Evolutionary conservation across 257 asterid genomes (phyloP).

Genomic region (Phtheirospermum japonicum): DNA sequence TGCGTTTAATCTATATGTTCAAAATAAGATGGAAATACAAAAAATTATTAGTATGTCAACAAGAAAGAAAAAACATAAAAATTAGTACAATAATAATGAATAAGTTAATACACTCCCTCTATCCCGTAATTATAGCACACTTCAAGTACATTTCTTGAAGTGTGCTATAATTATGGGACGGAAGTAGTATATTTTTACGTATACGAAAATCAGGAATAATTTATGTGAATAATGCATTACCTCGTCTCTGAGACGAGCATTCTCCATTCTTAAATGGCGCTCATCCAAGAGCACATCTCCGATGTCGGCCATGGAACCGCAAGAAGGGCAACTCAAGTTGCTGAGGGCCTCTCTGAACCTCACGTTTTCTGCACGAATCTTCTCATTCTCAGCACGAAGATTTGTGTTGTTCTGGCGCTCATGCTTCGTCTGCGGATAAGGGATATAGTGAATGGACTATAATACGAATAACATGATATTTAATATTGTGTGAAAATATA

Average conservation of each 20-base stretch:
- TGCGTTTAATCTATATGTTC: slow-evolving; percentile 30
- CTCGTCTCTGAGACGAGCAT: slow-evolving; percentile 46
- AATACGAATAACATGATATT: neutral
- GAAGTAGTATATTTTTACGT: neutral
- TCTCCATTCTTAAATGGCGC: slow-evolving; percentile 42
- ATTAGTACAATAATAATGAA: too few relatives aligned
- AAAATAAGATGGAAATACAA: neutral
- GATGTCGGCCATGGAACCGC: slow-evolving; percentile 45
- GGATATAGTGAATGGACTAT: neutral
- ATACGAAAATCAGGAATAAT: neutral
- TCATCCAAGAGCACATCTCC: slow-evolving; percentile 42
- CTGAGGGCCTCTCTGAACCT: slow-evolving; percentile 36
- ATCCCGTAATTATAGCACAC: too few relatives aligned
- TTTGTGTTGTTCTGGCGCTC: slow-evolving; percentile 20
- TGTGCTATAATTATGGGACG: too few relatives aligned
- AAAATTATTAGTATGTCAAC: neutral
- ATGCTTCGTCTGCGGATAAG: slow-evolving; percentile 21
- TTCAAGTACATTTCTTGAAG: too few relatives aligned
- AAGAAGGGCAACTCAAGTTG: slow-evolving; percentile 38
- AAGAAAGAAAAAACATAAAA: neutral
- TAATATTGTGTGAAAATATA: too few relatives aligned
- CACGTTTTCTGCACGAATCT: slow-evolving; percentile 30
- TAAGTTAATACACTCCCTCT: too few relatives aligned
- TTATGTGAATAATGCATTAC: slow-evolving; percentile 11
- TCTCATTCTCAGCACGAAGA: slow-evolving; percentile 25